Base-by-base conservation (phyloP, 1,284 basidiomycete species). In the Coriolopsis trogii region DNA sequence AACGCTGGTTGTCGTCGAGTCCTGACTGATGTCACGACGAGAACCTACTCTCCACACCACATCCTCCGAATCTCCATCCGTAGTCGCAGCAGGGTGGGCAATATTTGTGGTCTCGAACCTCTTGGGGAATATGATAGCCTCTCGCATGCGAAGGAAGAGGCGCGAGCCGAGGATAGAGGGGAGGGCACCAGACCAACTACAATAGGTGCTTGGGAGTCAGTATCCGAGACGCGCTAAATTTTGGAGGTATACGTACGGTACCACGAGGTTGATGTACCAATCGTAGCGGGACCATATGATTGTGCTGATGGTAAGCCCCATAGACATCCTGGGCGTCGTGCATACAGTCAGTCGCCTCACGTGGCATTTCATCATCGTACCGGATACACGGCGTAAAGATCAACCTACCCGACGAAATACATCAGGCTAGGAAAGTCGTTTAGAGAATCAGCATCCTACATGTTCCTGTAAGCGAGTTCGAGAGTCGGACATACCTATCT, bases 121-220 rank as follows among this genome's bases (percentile, higher is more conserved):
- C 10, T 44, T 23, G 10, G 42, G 42, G n/a, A 33, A 44, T n/a
- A 44, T 20, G 6, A 59, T 53, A 12, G 48, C 44, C 26, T 62
- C 58, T 21, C 58, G 58, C 58, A 59, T 62, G 36, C 41, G 46
- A 21, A 62, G 46, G n/a, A 62, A 46, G 30, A 60, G 49, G 20
- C 55, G 49, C 31, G 58, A 56, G 12, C 58, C 58, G 15, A 62
- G 55, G 13, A 62, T 28, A 4, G 60, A 60, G 1, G 60, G 58
- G 26, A 60, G 45, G 12, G 58, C 58, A 13, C 58, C 60, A 10
- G 64, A 64, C 67, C 67, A 68, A 3, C 67, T 67, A 23, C 30
- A 13, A 31, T 21, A 25, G 6, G n/a, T 16, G 23, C 3, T n/a
- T 24, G 21, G 25, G 23, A 25, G 20, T 7, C 15, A 44, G 42